Base-by-base conservation (phyloP, 2,329 filamentous ascomycete genomes). In the Hymenoscyphus infarciens region DNA sequence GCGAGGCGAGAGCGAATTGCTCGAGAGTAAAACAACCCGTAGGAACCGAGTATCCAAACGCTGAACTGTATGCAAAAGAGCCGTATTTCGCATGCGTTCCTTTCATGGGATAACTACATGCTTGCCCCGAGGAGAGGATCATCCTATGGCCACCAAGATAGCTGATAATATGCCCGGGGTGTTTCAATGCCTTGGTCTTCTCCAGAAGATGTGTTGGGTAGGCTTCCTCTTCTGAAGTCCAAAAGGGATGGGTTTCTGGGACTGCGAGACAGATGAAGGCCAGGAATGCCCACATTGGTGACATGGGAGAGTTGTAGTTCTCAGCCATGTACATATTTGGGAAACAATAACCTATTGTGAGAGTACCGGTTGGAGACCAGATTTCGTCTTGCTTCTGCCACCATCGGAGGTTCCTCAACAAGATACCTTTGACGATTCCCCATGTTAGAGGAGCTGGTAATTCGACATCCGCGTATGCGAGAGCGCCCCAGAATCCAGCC, bases 11-110 rank as follows among this genome's bases (percentile, higher is more conserved):
- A 0, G 89, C 88, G 72, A 88, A 90, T 71, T 92, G 89, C 73
- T 92, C 89, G 1, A 93, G 82, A 0, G 87, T 87, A 74, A 91
- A 90, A 19, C 86, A 82, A 0, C 90, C 90, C 0, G 89, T 90
- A 0, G 90, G 89, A 0, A 92, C 90, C 0, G 87, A 90, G 76
- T 92, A 93, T 22, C 82, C 89, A 73, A 90, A 93, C 0, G 87
- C 84, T 59, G 87, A 87, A 71, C 86, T 89, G 76, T 93, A 93
- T 5, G 89, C 89, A 72, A 93, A 92, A 64, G 85, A 83, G 56
- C 90, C 90, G 74, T 93, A 93, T 72, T 93, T 93, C 65, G 90
- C 88, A 74, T 93, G 89, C 0, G 89, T 91, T 60, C 88, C 89
- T 75, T 90, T 90, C 80, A 93, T 87, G 0, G 90, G 87, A 72